Conservation (phyloP, 108 stramenopile species). For the Nitzschia sp. region DNA sequence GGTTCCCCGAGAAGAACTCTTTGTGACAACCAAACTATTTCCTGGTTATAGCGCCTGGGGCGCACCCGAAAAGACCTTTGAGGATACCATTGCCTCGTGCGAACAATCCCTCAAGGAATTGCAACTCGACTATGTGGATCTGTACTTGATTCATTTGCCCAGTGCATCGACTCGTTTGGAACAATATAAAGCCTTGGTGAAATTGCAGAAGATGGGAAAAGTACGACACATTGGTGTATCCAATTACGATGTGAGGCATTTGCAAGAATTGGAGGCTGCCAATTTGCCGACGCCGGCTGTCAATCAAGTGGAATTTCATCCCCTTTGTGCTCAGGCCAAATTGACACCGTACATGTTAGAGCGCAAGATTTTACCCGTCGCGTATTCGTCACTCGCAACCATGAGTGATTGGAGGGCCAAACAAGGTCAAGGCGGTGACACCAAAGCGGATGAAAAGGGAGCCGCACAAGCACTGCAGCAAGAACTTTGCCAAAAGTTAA, state of each 20-base stretch:
- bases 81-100: conserved; percentile 2
- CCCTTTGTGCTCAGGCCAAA: not conserved
- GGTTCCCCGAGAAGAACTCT: conserved; percentile 2
- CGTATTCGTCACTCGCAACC: conserved; percentile 2
- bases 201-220: not conserved
- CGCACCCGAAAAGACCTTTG: not conserved
- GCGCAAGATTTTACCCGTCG: not conserved
- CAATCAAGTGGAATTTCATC: not conserved
- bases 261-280: not conserved
- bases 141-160: conserved; percentile 8
- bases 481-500: not conserved
- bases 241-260: not conserved
- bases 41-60: conserved; percentile 7
- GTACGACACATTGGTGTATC: not conserved
- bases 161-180: conserved; percentile 1
- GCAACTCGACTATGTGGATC: not conserved
- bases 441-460: not conserved
- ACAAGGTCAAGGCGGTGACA: not conserved
- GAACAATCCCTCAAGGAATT: not conserved
- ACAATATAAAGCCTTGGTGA: not conserved
- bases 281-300: not conserved
- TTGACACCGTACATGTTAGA: not conserved
- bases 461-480: not conserved
- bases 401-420: not conserved
- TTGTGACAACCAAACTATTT: conserved; percentile 12